Conservation (phyloP, 306 rosid species). For the Cotoneaster glaucophyllus region DNA sequence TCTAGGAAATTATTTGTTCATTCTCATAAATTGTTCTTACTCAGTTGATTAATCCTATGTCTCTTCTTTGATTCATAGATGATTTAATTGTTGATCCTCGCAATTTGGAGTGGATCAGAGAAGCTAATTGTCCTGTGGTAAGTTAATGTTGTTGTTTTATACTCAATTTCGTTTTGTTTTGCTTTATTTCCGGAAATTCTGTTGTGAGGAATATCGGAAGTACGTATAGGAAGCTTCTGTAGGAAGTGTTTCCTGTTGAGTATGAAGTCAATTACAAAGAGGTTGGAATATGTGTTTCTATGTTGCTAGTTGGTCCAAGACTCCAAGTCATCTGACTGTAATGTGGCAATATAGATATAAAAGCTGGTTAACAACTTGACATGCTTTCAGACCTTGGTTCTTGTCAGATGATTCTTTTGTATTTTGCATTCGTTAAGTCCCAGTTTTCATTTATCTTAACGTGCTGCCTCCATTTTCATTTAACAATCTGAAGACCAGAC, state of each 20-base stretch:
- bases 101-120: conserved; percentile 88
- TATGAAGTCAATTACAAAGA: neutral
- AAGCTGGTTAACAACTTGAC: neutral
- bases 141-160: conserved; percentile 24
- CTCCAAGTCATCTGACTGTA: neutral
- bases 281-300: neutral
- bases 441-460: neutral
- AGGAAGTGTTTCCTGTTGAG: neutral
- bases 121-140: conserved; percentile 90
- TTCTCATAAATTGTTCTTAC: neutral
- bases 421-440: neutral
- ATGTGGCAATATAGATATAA: neutral
- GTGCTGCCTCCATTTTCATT: neutral
- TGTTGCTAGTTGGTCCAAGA: neutral
- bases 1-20: too few relatives aligned
- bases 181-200: neutral
- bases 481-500: conserved; percentile 16
- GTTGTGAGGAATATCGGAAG: neutral
- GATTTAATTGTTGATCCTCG: conserved; percentile 96
- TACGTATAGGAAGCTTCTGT: neutral
- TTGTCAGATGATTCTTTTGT: neutral
- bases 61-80: conserved; percentile 38
- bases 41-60: conserved; percentile 8
- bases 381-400: neutral
- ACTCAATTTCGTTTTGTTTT: too few relatives aligned